A percentile compares a stretch with the other conserved stretches of the same genome.
Conservation (phyloP, 352 stramenopile genomes). For the Blastocystis hominis region DNA sequence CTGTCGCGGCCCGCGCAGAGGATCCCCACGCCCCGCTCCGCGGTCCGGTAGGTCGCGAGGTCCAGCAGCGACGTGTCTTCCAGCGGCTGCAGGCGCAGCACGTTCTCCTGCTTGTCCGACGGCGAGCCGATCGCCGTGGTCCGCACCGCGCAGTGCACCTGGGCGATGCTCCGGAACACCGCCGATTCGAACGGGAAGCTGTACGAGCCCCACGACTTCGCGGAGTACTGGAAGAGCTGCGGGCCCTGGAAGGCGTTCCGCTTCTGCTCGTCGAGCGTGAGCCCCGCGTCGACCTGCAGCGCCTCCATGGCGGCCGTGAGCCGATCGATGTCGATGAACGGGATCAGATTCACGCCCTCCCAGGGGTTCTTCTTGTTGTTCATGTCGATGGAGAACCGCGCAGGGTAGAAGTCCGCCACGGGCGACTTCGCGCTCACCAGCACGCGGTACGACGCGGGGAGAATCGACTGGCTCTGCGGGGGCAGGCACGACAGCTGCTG, state of each 20-base stretch:
- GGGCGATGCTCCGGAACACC: slow-evolving; percentile 64
- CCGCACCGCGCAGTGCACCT: slow-evolving; percentile 60
- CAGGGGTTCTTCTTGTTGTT: slow-evolving; percentile 89
- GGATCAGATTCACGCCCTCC: slow-evolving; percentile 95
- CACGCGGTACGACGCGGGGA: slow-evolving; percentile 71
- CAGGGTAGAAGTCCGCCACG: slow-evolving; percentile 87
- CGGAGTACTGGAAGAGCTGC: slow-evolving; percentile 76
- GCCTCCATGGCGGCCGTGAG: slow-evolving; percentile 80
- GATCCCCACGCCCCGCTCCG: slow-evolving; percentile 62
- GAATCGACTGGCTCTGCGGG: slow-evolving; percentile 77
- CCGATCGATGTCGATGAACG: slow-evolving; percentile 88
- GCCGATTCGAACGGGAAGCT: slow-evolving; percentile 9
- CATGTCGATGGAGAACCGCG: slow-evolving; percentile 74
- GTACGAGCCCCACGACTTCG: slow-evolving; percentile 14
- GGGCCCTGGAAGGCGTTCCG: slow-evolving; percentile 77
- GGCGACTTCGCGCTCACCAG: slow-evolving; percentile 91
- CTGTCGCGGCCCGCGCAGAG: slow-evolving; percentile 64
- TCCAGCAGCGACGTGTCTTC: slow-evolving; percentile 59
- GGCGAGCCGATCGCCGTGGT: neutral
- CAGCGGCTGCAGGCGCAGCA: slow-evolving; percentile 68
- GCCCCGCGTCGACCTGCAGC: slow-evolving; percentile 76
- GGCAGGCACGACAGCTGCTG: slow-evolving; percentile 95
- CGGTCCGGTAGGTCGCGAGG: slow-evolving; percentile 30
- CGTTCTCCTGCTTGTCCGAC: slow-evolving; percentile 38
- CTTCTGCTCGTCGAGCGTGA: slow-evolving; percentile 76